Conservation (phyloP, 1,284 basidiomycete genomes). For the Phellopilus nigrolimitatus region DNA sequence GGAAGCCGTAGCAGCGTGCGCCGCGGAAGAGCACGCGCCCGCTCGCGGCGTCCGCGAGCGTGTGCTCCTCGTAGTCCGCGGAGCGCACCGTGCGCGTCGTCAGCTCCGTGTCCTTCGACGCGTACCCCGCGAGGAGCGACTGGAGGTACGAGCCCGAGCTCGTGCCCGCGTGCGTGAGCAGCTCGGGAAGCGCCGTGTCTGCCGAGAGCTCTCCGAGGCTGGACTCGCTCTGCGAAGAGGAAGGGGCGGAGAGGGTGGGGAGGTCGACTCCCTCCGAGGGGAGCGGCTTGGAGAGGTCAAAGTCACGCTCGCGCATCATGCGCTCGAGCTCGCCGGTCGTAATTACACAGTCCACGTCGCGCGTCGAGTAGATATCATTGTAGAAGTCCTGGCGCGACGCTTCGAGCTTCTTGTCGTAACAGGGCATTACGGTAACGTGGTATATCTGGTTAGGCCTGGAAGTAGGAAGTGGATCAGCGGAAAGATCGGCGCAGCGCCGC, state of each 20-base stretch:
- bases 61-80: slow-evolving; percentile 63
- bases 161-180: slow-evolving; percentile 77
- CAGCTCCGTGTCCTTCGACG: slow-evolving; percentile 44
- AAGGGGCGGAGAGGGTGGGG: slow-evolving; percentile 14
- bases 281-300: slow-evolving; percentile 65
- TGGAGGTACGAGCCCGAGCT: slow-evolving; percentile 95
- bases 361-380: slow-evolving; percentile 69
- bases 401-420: slow-evolving; percentile 99
- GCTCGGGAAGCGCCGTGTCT: slow-evolving; percentile 52
- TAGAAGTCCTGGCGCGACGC: slow-evolving; percentile 92
- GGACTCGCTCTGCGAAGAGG: slow-evolving; percentile 3
- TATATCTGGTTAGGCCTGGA: slow-evolving; percentile 79
- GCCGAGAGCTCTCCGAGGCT: slow-evolving; percentile 12
- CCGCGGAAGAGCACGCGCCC: slow-evolving; percentile 81
- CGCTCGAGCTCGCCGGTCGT: slow-evolving; percentile 94
- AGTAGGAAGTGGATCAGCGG: slow-evolving; percentile 1
- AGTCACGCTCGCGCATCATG: slow-evolving; percentile 78
- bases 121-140: slow-evolving; percentile 53
- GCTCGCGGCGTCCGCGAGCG: slow-evolving; percentile 40
- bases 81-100: slow-evolving; percentile 57
- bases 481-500: slow-evolving; percentile 7
- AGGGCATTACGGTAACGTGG: slow-evolving; percentile 98
- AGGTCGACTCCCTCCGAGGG: slow-evolving; percentile 25
- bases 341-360: slow-evolving; percentile 96
- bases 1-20: slow-evolving; percentile 95